Conservation (phyloP, 192 early-diverging fungal species). For the Coemansia biformis region DNA sequence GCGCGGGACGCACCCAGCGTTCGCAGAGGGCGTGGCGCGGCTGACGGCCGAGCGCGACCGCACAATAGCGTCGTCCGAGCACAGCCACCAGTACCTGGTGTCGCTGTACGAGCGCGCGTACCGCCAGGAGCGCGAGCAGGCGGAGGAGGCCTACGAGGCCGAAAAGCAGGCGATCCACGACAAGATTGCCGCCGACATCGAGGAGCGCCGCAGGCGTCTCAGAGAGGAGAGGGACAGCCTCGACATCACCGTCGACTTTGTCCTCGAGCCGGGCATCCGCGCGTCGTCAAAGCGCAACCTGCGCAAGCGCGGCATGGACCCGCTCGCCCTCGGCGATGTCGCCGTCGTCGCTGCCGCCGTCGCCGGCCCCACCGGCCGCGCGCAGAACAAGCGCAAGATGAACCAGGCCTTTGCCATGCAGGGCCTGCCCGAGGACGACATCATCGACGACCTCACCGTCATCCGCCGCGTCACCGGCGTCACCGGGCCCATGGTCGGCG, state of each 20-base stretch:
- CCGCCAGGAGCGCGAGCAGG: constrained; percentile 29
- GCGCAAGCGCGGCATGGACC: constrained; percentile 54
- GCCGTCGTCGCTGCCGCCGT: no score
- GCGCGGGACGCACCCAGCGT: constrained; percentile 64
- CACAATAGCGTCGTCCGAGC: constrained; percentile 63
- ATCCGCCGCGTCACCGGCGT: constrained; percentile 43
- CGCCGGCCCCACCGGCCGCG: constrained; percentile 14
- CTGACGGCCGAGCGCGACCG: constrained; percentile 67
- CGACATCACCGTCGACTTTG: constrained; percentile 61
- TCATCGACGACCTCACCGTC: constrained; percentile 34
- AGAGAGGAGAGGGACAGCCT: constrained; percentile 81
- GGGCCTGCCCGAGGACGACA: constrained; percentile 40
- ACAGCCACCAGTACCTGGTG: constrained; percentile 39
- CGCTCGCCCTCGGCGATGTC: constrained; percentile 27
- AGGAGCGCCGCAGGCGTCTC: constrained; percentile 68
- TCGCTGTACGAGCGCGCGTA: constrained; percentile 30
- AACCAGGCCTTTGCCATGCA: constrained; percentile 27
- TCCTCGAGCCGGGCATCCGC: constrained; percentile 39
- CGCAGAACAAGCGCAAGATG: constrained; percentile 46
- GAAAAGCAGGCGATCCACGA: constrained; percentile 69
- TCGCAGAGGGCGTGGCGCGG: constrained; percentile 57
- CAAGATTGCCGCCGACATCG: constrained; percentile 68
- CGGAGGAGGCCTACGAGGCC: constrained; percentile 63
- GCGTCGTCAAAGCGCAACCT: constrained; percentile 53
- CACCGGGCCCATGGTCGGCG: constrained; percentile 30